Conservation (phyloP, 2,329 filamentous ascomycete genomes). For the Gremmenia infestans region DNA sequence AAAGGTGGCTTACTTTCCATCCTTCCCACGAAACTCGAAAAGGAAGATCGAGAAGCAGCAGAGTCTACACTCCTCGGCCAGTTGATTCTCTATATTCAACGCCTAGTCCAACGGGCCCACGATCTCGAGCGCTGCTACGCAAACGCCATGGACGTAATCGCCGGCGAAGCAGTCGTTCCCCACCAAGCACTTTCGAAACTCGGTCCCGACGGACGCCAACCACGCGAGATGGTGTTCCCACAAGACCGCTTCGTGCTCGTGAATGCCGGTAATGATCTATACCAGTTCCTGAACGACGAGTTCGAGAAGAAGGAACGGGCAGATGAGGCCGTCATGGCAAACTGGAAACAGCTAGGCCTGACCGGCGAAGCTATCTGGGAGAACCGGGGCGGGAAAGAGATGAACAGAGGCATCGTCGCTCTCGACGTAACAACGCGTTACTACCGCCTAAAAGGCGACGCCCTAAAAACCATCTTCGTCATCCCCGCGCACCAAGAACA, state of each 20-base stretch:
- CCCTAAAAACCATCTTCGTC: slow-evolving; percentile 45
- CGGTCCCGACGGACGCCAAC: slow-evolving; percentile 45
- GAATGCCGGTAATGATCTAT: slow-evolving; percentile 50
- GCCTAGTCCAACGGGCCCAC: slow-evolving; percentile 49
- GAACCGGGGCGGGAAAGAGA: slow-evolving; percentile 16
- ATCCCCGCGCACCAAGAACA: slow-evolving; percentile 46
- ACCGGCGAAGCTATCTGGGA: slow-evolving; percentile 35
- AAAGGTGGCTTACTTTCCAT: slow-evolving; percentile 52
- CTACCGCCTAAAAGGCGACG: slow-evolving; percentile 42
- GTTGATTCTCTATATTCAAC: slow-evolving; percentile 49
- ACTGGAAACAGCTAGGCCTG: slow-evolving; percentile 35
- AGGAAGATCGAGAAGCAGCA: slow-evolving; percentile 37
- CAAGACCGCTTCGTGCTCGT: slow-evolving; percentile 53
- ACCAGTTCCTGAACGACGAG: slow-evolving; percentile 40
- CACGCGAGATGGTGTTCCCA: slow-evolving; percentile 46
- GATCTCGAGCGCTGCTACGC: slow-evolving; percentile 51
- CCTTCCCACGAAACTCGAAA: slow-evolving; percentile 40
- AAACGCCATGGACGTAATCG: slow-evolving; percentile 46
- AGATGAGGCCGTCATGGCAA: slow-evolving; percentile 38
- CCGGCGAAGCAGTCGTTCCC: slow-evolving; percentile 46
- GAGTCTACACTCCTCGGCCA: slow-evolving; percentile 52
- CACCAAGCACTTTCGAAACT: slow-evolving; percentile 47
- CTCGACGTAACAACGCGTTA: slow-evolving; percentile 48
- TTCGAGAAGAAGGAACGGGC: slow-evolving; percentile 33
- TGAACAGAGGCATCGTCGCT: slow-evolving; percentile 38